A percentile compares a stretch with the other conserved stretches of the same genome.
Evolutionary conservation across 441 rosid species (phyloP).

Genomic region (Theobroma grandiflorum): DNA sequence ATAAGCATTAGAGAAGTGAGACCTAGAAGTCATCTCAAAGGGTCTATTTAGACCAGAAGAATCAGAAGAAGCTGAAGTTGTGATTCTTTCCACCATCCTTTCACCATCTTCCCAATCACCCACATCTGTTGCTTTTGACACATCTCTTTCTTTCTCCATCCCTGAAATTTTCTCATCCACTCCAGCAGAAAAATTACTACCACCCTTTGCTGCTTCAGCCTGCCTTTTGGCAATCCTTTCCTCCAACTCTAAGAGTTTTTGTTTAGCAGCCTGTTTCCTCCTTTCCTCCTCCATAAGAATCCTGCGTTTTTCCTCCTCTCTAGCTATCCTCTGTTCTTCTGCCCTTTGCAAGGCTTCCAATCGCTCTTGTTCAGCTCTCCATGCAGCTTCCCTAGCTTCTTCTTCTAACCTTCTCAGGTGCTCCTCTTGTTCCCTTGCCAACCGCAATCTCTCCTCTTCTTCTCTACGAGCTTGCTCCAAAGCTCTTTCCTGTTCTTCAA

Average conservation of each 20-base stretch:
- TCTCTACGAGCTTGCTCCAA: constrained; percentile 83
- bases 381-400: constrained; percentile 87
- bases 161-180: constrained; percentile 58
- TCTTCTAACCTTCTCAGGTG: constrained; percentile 75
- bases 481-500: constrained; percentile 89
- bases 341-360: constrained; percentile 72
- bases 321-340: constrained; percentile 84
- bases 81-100: constrained; percentile 90
- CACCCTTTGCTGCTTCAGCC: constrained; percentile 59
- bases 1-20: constrained; percentile 64
- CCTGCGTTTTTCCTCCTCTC: constrained; percentile 91
- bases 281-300: constrained; percentile 91
- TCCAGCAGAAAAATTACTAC: constrained; percentile 51
- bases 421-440: constrained; percentile 85
- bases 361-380: constrained; percentile 90
- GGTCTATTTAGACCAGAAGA: constrained; percentile 61
- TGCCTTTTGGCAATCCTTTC: constrained; percentile 90
- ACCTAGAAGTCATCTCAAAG: constrained; percentile 54
- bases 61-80: constrained; percentile 78
- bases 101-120: constrained; percentile 93
- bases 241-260: constrained; percentile 93
- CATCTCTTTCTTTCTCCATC: constrained; percentile 56
- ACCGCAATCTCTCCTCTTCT: constrained; percentile 82
- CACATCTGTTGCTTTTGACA: constrained; percentile 49
- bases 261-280: constrained; percentile 95